These are phyloP conservation scores for Zanthoxylum bungeanum DNA, from an alignment of 345 rosid genomes.

Conservation along the genomic window DNA sequence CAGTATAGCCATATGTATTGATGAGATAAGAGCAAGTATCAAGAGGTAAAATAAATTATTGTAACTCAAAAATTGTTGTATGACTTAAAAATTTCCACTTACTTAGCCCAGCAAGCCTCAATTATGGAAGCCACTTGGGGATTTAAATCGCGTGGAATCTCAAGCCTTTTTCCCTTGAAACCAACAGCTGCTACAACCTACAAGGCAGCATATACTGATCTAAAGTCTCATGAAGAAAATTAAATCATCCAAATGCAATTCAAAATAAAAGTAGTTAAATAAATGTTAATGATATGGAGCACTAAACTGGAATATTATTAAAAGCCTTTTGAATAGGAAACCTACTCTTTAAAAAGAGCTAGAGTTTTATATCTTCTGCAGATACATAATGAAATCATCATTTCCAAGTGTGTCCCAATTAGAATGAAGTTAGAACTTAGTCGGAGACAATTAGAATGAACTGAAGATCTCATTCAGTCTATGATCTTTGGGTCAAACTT, in stretches of 20 bases:
- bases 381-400: neutral
- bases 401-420: neutral
- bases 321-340: neutral
- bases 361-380: neutral
- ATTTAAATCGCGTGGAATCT: slow-evolving; percentile 78
- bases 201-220: slow-evolving; percentile 8
- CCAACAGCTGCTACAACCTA: slow-evolving; percentile 99
- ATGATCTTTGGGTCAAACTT: neutral
- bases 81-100: slow-evolving; percentile 22
- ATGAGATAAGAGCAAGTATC: neutral
- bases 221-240: neutral
- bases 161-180: slow-evolving; percentile 86
- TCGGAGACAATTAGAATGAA: neutral
- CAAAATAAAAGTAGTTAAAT: neutral
- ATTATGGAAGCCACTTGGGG: slow-evolving; percentile 80
- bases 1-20: slow-evolving; percentile 18
- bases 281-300: neutral
- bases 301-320: neutral
- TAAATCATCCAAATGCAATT: neutral
- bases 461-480: neutral
- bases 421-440: neutral
- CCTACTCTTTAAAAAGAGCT: neutral
- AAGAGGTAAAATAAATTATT: neutral
- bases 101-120: slow-evolving; percentile 95
- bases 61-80: neutral